These are phyloP conservation scores for Cladosporium sp. DNA, from an alignment of 2,329 filamentous ascomycete genomes.

Conservation along the genomic window DNA sequence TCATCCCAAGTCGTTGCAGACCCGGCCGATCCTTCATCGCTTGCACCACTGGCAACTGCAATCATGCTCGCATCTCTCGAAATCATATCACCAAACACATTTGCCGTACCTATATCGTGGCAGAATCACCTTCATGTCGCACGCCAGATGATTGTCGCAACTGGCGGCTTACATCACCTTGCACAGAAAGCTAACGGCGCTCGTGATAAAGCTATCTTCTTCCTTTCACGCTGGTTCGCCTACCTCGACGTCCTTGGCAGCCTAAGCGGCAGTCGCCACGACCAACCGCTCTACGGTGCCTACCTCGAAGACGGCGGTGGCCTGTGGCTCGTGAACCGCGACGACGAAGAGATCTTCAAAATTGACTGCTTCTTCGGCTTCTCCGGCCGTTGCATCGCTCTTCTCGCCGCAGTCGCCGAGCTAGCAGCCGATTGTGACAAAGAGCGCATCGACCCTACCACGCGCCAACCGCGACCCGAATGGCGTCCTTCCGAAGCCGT, in stretches of 20 bases:
- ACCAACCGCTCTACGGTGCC: slow-evolving; percentile 44
- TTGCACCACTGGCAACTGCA: slow-evolving; percentile 74
- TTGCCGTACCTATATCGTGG: slow-evolving; percentile 80
- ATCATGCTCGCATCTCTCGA: slow-evolving; percentile 85
- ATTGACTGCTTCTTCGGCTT: slow-evolving; percentile 84
- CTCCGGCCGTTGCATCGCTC: slow-evolving; percentile 69
- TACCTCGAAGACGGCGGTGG: slow-evolving; percentile 44
- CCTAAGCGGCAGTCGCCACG: slow-evolving; percentile 60
- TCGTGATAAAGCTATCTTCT: slow-evolving; percentile 64
- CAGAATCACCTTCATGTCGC: slow-evolving; percentile 76
- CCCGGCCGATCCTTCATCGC: slow-evolving; percentile 63
- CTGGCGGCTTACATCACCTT: slow-evolving; percentile 57
- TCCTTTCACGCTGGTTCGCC: slow-evolving; percentile 79
- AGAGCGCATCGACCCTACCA: slow-evolving; percentile 60
- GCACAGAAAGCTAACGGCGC: slow-evolving; percentile 42
- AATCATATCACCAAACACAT: slow-evolving; percentile 79
- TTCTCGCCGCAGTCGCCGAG: slow-evolving; percentile 71
- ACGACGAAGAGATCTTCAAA: slow-evolving; percentile 50
- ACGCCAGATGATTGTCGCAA: slow-evolving; percentile 70
- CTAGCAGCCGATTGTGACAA: slow-evolving; percentile 69
- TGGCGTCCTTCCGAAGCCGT: slow-evolving; percentile 63
- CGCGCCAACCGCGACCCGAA: slow-evolving; percentile 50
- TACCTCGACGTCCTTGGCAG: slow-evolving; percentile 80
- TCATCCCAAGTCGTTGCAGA: slow-evolving; percentile 30
- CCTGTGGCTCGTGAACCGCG: slow-evolving; percentile 39